Base-by-base conservation (phyloP, 2,329 filamentous ascomycete species). In the Aspergillus jensenii region DNA sequence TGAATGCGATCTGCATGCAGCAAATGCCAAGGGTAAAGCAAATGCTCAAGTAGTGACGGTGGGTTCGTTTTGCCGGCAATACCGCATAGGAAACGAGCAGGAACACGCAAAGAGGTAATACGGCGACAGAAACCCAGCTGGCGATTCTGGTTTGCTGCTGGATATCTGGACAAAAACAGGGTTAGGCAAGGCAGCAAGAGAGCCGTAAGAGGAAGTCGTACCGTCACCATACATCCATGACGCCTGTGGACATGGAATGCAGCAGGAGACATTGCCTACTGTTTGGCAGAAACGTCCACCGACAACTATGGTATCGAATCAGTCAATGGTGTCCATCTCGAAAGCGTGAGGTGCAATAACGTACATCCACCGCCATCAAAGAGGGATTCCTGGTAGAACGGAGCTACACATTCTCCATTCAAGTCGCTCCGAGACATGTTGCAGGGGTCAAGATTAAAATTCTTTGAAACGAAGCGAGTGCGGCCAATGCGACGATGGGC, bases 21-120 rank as follows among this genome's bases (percentile, higher is more conserved):
- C 89, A 78, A 41, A 93, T 86, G 4, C 86, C 90, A 45, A 90
- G 75, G 5, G 90, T 89, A 52, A 98, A 80, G 72, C 91, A 95
- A 63, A 97, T 89, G 71, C 90, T 97, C 39, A 99, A 81, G 70
- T 98, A 98, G 74, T 99, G 95, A 53, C 93, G 87, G 69, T 91
- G 87, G 6, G 95, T 97, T 79, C 91, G 93, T 67, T 96, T 91
- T 23, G 91, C 86, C 0, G 95, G 93, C 21, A 99, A 80, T 14
- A 89, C 81, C 3, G 86, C 78, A 82, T 92, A 98, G 6, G 91
- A 96, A 6, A 90, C 52, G 15, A 98, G 78, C 56, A 98, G 79
- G 69, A 95, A 93, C 15, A 87, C 69, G 60, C 90, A 89, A 66
- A 89, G 86, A 48, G 88, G 76, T 43, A 92, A 82, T 55, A 91